phyloP scores from a whole-genome alignment of 352 stramenopile species.

The Pythium rishiriense region DNA sequence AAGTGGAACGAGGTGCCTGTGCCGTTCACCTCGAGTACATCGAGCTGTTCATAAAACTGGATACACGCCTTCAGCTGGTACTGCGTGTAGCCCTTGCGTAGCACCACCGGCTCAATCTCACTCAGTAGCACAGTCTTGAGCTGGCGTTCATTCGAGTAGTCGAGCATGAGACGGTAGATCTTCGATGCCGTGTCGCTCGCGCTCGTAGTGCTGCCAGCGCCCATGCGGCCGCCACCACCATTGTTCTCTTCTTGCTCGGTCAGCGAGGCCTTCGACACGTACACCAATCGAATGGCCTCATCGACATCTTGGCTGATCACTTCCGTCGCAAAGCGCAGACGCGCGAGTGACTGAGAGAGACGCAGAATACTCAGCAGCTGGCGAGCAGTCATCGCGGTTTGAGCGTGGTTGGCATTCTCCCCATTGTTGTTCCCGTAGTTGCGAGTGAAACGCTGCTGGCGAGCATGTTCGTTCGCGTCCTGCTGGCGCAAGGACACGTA shows the following conservation, averaged over 20 bases:
- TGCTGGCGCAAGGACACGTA: slow-evolving; percentile 97
- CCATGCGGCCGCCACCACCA: slow-evolving; percentile 23
- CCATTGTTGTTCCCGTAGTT: slow-evolving; percentile 31
- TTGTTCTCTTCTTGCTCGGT: slow-evolving; percentile 85
- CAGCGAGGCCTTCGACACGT: slow-evolving; percentile 97
- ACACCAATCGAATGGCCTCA: slow-evolving; percentile 95
- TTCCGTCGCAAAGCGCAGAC: slow-evolving; percentile 94
- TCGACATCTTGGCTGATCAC: slow-evolving; percentile 98
- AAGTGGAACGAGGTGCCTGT: slow-evolving; percentile 82
- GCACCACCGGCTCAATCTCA: slow-evolving; percentile 92
- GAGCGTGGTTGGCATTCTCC: slow-evolving; percentile 78
- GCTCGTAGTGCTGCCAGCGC: slow-evolving; percentile 29
- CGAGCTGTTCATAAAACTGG: slow-evolving; percentile 92
- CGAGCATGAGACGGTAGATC: slow-evolving; percentile 95
- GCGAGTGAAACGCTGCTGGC: slow-evolving; percentile 59
- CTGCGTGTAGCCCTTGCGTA: slow-evolving; percentile 96
- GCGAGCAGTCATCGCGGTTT: slow-evolving; percentile 98
- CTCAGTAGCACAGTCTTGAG: slow-evolving; percentile 79
- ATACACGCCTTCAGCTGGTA: slow-evolving; percentile 95
- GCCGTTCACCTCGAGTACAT: slow-evolving; percentile 79
- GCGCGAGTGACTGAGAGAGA: slow-evolving; percentile 95
- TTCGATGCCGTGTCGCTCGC: slow-evolving; percentile 92
- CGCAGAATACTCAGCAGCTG: slow-evolving; percentile 99
- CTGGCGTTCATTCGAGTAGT: slow-evolving; percentile 87
- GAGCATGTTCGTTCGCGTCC: slow-evolving; percentile 81